Evolutionary conservation across 768 basidiomycete species (phyloP).

Genomic region (Phaffia australis): DNA sequence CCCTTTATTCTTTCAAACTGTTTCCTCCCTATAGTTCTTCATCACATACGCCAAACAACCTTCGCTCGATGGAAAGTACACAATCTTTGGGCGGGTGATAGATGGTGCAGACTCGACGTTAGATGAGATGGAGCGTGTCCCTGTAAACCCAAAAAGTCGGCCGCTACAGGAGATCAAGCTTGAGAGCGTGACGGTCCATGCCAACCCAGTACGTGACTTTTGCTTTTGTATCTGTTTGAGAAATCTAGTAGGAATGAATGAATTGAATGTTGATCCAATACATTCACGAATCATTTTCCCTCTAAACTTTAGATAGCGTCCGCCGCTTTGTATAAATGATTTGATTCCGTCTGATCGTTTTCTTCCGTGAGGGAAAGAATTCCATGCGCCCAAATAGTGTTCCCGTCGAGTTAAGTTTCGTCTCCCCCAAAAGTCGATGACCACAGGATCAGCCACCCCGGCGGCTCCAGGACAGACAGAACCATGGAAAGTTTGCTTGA

Average conservation of each 20-base stretch:
- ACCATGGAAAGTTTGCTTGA: too few species aligned
- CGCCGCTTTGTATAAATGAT: constrained; percentile 7
- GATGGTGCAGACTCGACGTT: constrained; percentile 90
- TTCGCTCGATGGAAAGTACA: constrained; percentile 81
- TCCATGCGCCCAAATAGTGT: too few species aligned
- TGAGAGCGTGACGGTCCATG: constrained; percentile 48
- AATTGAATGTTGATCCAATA: too few species aligned
- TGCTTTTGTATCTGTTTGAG: not conserved
- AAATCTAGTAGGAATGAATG: not conserved
- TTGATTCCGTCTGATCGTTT: not conserved
- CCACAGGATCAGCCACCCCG: too few species aligned
- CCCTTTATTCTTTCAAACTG: constrained; percentile 43
- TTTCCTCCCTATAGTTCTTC: constrained; percentile 52
- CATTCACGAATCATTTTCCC: too few species aligned
- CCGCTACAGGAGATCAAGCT: constrained; percentile 78
- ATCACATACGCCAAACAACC: constrained; percentile 84
- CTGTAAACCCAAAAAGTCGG: constrained; percentile 80
- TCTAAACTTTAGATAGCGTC: not conserved
- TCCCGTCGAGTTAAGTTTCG: too few species aligned
- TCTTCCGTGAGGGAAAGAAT: too few species aligned
- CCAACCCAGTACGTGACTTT: constrained; percentile 20
- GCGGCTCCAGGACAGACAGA: too few species aligned
- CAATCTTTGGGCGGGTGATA: constrained; percentile 89
- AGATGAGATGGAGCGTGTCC: constrained; percentile 84
- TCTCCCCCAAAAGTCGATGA: too few species aligned